Evolutionary conservation across 2,329 filamentous ascomycete genomes (phyloP).

Genomic region (Aspergillus quadricinctus): DNA sequence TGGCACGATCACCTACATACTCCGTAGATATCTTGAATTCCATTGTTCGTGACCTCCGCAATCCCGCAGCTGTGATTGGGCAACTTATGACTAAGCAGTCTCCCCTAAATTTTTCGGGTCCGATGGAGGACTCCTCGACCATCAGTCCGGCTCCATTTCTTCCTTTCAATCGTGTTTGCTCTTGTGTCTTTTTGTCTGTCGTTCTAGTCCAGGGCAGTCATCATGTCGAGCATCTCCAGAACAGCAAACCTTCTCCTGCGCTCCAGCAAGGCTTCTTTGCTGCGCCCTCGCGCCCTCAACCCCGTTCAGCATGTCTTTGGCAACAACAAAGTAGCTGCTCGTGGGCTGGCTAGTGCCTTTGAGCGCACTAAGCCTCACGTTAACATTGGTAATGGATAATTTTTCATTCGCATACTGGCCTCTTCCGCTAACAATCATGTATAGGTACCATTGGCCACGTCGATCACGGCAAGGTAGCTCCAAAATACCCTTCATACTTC

Average conservation of each 20-base stretch:
- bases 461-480: constrained; percentile 92
- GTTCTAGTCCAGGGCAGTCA: constrained; percentile 40
- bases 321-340: constrained; percentile 42
- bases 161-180: constrained; percentile 26
- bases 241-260: constrained; percentile 74
- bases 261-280: constrained; percentile 71
- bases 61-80: constrained; percentile 30
- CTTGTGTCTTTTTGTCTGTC: constrained; percentile 25
- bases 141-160: constrained; percentile 16
- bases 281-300: constrained; percentile 64
- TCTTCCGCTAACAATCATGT: not conserved
- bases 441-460: constrained; percentile 96
- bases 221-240: constrained; percentile 78
- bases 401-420: not conserved
- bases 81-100: constrained; percentile 34
- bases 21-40: not conserved
- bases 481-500: not conserved
- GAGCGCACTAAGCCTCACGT: constrained; percentile 95
- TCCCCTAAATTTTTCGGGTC: constrained; percentile 32
- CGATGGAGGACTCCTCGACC: constrained; percentile 20
- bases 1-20: too few relatives aligned
- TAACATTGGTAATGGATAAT: constrained; percentile 73
- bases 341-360: constrained; percentile 62
- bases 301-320: constrained; percentile 62
- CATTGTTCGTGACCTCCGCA: constrained; percentile 21